Conservation (phyloP, 441 rosid species). For the Macaranga tanarius region DNA sequence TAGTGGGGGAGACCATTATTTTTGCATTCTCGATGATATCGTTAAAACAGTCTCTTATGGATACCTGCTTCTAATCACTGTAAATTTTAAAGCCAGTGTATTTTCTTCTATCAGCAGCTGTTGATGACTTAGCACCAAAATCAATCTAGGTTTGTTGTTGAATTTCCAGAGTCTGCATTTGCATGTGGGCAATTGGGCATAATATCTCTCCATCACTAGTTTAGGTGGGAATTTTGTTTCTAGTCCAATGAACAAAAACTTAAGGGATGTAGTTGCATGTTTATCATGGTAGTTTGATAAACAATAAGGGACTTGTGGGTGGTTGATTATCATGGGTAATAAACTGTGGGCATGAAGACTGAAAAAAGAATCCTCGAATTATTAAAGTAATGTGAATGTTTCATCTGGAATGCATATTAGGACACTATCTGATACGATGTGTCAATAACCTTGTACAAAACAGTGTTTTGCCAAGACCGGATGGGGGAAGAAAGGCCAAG, state of each 20-base stretch:
- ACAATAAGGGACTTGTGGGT: neutral
- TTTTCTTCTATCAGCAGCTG: neutral
- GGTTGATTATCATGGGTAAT: neutral
- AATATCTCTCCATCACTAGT: too few relatives aligned
- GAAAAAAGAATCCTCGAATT: neutral
- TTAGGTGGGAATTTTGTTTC: neutral
- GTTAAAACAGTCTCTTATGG: neutral
- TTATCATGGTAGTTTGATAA: neutral
- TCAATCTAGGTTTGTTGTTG: neutral
- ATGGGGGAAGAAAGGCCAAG: neutral
- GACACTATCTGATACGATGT: neutral
- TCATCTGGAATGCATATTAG: neutral
- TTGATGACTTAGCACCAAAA: conserved; percentile 9
- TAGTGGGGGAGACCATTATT: conserved; percentile 8
- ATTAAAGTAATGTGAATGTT: neutral
- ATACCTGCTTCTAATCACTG: conserved; percentile 16
- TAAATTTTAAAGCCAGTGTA: conserved; percentile 10
- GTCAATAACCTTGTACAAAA: neutral
- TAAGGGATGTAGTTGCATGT: neutral
- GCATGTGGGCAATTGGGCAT: too few relatives aligned
- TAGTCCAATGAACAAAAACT: neutral
- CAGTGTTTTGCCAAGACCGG: neutral
- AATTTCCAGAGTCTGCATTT: neutral
- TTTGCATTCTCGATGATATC: neutral
- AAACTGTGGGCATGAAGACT: neutral